Conservation (phyloP, 2,329 filamentous ascomycete species). For the Phialophora chinensis region DNA sequence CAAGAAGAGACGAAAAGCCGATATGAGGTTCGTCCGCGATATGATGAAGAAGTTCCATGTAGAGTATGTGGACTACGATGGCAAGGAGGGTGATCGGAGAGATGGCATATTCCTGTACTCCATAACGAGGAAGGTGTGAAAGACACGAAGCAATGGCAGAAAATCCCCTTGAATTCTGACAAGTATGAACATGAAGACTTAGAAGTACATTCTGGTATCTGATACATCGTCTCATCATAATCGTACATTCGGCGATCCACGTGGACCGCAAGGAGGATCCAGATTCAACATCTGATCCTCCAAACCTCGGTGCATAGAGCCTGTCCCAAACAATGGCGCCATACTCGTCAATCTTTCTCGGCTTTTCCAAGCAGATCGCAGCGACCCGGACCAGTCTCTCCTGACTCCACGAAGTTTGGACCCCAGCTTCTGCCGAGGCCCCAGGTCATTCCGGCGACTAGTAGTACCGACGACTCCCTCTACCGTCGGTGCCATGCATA, state of each 20-base stretch:
- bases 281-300: neutral
- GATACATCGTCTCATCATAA: slow-evolving; percentile 18
- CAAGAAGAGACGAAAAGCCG: slow-evolving; percentile 85
- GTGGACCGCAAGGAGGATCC: neutral
- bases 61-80: slow-evolving; percentile 67
- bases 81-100: slow-evolving; percentile 56
- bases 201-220: slow-evolving; percentile 26
- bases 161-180: neutral
- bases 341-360: slow-evolving; percentile 28
- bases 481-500: slow-evolving; percentile 76
- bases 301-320: neutral
- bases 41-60: slow-evolving; percentile 71
- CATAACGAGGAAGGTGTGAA: slow-evolving; percentile 21
- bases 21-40: slow-evolving; percentile 75
- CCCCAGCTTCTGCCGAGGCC: neutral
- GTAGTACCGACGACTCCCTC: slow-evolving; percentile 48
- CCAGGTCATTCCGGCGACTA: slow-evolving; percentile 12
- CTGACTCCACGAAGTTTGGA: neutral
- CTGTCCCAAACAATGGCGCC: slow-evolving; percentile 16
- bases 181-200: neutral
- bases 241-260: slow-evolving; percentile 18
- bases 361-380: slow-evolving; percentile 30
- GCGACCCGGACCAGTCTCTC: slow-evolving; percentile 23
- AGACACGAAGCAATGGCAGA: neutral
- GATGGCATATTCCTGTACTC: slow-evolving; percentile 65